phyloP scores from a whole-genome alignment of 495 filamentous ascomycete species.

The Haplographium delicatum region DNA sequence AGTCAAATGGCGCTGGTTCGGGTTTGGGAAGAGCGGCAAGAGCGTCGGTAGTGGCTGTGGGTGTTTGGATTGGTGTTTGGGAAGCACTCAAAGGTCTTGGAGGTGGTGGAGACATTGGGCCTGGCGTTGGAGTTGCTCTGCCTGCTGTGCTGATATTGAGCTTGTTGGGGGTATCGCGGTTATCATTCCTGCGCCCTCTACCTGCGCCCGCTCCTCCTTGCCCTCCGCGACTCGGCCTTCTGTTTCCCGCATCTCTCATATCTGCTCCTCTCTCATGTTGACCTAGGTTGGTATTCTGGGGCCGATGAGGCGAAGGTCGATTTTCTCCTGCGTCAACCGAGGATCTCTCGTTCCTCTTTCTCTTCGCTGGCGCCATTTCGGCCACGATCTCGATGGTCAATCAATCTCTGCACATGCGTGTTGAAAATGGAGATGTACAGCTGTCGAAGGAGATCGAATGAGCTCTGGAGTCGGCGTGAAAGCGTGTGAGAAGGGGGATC shows the following conservation, averaged over 20 bases:
- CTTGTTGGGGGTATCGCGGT: slow-evolving; percentile 17
- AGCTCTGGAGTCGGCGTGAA: slow-evolving; percentile 3
- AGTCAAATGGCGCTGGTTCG: slow-evolving; percentile 34
- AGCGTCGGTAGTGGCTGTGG: slow-evolving; percentile 21
- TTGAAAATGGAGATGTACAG: slow-evolving; percentile 1
- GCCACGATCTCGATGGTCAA: slow-evolving; percentile 7
- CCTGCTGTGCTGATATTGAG: slow-evolving; percentile 7
- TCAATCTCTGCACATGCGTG: slow-evolving; percentile 20
- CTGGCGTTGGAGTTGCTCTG: slow-evolving; percentile 20
- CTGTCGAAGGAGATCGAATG: neutral
- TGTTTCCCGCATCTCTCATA: slow-evolving; percentile 13
- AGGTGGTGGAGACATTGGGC: slow-evolving; percentile 32
- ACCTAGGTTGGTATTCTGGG: slow-evolving; percentile 39
- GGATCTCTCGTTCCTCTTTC: slow-evolving; percentile 45
- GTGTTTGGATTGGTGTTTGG: slow-evolving; percentile 24
- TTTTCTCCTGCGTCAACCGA: slow-evolving; percentile 36
- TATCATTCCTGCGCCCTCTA: slow-evolving; percentile 22
- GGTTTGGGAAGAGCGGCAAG: slow-evolving; percentile 8
- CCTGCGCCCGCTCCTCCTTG: slow-evolving; percentile 20
- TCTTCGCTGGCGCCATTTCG: slow-evolving; percentile 33
- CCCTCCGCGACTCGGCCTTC: slow-evolving; percentile 23
- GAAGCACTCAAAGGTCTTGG: slow-evolving; percentile 39
- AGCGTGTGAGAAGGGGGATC: neutral
- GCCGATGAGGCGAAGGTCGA: slow-evolving; percentile 48
- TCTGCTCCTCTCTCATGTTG: slow-evolving; percentile 38